Percentiles rank a stretch among this genome's conserved stretches.
Evolutionary conservation across 1,284 basidiomycete species (phyloP).

Genomic region (Agaricales sp.): DNA sequence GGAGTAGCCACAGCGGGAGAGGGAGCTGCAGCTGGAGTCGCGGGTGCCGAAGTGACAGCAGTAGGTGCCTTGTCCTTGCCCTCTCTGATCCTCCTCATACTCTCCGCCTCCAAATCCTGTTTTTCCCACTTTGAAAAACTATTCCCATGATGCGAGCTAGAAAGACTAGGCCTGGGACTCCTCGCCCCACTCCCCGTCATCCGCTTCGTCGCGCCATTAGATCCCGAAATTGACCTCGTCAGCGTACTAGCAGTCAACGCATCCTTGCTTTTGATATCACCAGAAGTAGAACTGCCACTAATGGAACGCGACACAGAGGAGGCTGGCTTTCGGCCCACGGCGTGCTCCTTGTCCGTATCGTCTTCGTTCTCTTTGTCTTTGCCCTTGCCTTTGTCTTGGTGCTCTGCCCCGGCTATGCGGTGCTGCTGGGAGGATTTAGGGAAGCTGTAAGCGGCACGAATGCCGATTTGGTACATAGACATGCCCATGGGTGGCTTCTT

Average conservation of each 20-base stretch:
- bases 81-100: constrained; percentile 57
- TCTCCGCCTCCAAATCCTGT: constrained; percentile 67
- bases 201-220: not conserved
- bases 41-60: not conserved
- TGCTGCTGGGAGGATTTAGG: not conserved
- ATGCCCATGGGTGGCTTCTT: constrained; percentile 28
- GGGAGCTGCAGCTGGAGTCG: not conserved
- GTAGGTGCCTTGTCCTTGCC: constrained; percentile 25
- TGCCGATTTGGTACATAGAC: constrained; percentile 1
- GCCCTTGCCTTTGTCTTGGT: not conserved
- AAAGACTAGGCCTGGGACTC: not conserved
- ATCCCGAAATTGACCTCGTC: not conserved
- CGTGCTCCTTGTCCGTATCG: not conserved
- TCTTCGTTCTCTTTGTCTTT: not conserved
- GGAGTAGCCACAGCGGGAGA: not conserved
- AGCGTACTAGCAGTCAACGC: too few relatives aligned
- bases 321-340: not conserved
- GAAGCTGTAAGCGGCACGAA: not conserved
- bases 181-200: not conserved
- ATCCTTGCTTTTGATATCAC: not conserved
- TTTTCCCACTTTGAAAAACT: constrained; percentile 65
- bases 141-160: not conserved
- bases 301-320: not conserved
- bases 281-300: not conserved
- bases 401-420: not conserved